These are phyloP conservation scores for Penicillium alfredii DNA, from an alignment of 495 filamentous ascomycete species.

Conservation along the genomic window DNA sequence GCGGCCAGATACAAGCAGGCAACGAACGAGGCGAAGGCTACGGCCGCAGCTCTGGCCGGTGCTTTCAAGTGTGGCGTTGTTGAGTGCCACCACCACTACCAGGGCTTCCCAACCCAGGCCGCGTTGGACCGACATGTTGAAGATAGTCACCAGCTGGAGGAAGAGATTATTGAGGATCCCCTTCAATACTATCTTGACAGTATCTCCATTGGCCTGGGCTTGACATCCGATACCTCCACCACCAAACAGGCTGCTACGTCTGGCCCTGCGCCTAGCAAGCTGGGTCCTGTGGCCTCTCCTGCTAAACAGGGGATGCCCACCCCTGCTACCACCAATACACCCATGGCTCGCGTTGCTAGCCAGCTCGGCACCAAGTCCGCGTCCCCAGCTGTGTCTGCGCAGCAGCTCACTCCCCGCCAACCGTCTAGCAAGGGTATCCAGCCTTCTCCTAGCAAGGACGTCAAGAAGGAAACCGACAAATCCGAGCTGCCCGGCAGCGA, in stretches of 20 bases:
- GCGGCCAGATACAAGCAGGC: slow-evolving; percentile 33
- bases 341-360: slow-evolving; percentile 37
- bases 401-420: slow-evolving; percentile 38
- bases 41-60: slow-evolving; percentile 23
- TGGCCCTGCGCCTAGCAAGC: slow-evolving; percentile 18
- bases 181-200: slow-evolving; percentile 43
- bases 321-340: slow-evolving; percentile 31
- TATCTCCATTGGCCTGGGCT: slow-evolving; percentile 32
- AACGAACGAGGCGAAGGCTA: slow-evolving; percentile 30
- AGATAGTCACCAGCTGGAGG: slow-evolving; percentile 39
- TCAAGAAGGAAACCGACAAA: slow-evolving; percentile 27
- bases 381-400: slow-evolving; percentile 36
- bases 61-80: slow-evolving; percentile 40
- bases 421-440: slow-evolving; percentile 29
- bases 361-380: slow-evolving; percentile 33
- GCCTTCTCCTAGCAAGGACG: slow-evolving; percentile 21
- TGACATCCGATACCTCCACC: slow-evolving; percentile 27
- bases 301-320: slow-evolving; percentile 34
- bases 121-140: slow-evolving; percentile 45
- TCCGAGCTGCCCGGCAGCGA: slow-evolving; percentile 7
- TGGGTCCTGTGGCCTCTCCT: slow-evolving; percentile 22
- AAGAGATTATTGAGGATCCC: slow-evolving; percentile 43
- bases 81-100: slow-evolving; percentile 41
- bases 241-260: slow-evolving; percentile 15
- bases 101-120: slow-evolving; percentile 40